A percentile compares a stretch with the other conserved stretches of the same genome.
Evolutionary conservation across 1,284 basidiomycete species (phyloP).

Genomic region (Grifola frondosa): DNA sequence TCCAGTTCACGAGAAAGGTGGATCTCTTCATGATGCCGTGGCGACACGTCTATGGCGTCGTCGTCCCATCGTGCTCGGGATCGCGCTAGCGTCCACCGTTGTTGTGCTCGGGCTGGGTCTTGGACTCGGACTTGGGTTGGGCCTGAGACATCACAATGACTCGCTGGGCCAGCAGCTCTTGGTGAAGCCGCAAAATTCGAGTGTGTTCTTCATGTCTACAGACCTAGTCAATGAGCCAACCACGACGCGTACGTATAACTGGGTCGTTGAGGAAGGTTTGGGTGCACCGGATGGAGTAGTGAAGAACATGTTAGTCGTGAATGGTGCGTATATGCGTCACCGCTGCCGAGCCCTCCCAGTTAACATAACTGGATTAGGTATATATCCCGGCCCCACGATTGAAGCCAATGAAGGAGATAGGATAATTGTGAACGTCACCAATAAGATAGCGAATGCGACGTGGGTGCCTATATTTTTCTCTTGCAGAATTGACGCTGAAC

Average conservation of each 20-base stretch:
- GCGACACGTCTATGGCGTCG: too few relatives aligned
- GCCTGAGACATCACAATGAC: constrained; percentile 29
- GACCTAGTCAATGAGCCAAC: constrained; percentile 30
- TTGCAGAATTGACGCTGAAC: background rate
- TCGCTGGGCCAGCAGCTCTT: constrained; percentile 2
- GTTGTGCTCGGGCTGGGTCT: constrained; percentile 34
- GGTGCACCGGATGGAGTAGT: constrained; percentile 39
- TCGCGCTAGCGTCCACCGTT: constrained; percentile 15
- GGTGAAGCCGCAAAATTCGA: constrained; percentile 18
- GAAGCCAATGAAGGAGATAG: constrained; percentile 48
- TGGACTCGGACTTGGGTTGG: constrained; percentile 41
- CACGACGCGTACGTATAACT: constrained; percentile 36
- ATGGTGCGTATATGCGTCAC: constrained; percentile 29
- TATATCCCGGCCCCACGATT: constrained; percentile 48
- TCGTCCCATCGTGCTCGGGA: constrained; percentile 4
- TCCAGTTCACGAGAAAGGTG: too few relatives aligned
- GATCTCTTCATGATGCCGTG: too few relatives aligned
- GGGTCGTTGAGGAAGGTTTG: constrained; percentile 30
- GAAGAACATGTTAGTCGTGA: constrained; percentile 45
- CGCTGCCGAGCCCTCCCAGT: background rate
- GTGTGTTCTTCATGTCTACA: constrained; percentile 27
- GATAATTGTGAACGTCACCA: constrained; percentile 42
- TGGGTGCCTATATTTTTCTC: constrained; percentile 9
- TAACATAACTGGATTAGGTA: constrained; percentile 21
- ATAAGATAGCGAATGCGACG: constrained; percentile 37